Evolutionary conservation across 2,329 filamentous ascomycete species (phyloP).

Genomic region (Botrytis paeoniae): DNA sequence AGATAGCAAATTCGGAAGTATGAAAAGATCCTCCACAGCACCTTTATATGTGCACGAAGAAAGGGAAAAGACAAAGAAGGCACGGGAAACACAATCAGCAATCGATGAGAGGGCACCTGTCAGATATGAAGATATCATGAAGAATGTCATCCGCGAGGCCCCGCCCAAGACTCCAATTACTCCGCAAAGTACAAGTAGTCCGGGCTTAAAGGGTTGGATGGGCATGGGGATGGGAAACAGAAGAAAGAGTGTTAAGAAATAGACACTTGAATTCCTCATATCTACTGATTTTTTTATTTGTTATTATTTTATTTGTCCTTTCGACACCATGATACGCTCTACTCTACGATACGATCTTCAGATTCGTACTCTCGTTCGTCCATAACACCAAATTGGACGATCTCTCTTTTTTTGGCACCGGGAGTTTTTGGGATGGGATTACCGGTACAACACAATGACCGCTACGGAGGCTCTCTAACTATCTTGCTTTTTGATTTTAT

Average conservation of each 20-base stretch:
- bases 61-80: neutral
- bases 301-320: slow-evolving; percentile 10
- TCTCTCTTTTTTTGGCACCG: neutral
- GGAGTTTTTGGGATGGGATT: slow-evolving; percentile 10
- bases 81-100: slow-evolving; percentile 10
- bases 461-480: slow-evolving; percentile 11
- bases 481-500: neutral
- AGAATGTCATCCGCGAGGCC: slow-evolving; percentile 21
- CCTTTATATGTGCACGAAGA: slow-evolving; percentile 3
- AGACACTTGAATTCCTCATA: neutral
- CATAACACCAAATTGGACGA: neutral
- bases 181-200: slow-evolving; percentile 1
- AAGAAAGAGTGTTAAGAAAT: slow-evolving; percentile 27
- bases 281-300: neutral
- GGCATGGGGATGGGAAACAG: slow-evolving; percentile 21
- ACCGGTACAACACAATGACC: slow-evolving; percentile 6
- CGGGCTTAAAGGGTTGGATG: slow-evolving; percentile 10
- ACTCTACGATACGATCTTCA: slow-evolving; percentile 6
- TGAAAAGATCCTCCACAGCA: slow-evolving; percentile 14
- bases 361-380: slow-evolving; percentile 6
- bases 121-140: slow-evolving; percentile 30
- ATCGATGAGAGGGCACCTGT: slow-evolving; percentile 19
- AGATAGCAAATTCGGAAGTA: slow-evolving; percentile 5
- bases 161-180: slow-evolving; percentile 19
- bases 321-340: neutral